phyloP scores from a whole-genome alignment of 106 monocot species.

The Dendrobium huoshanense region DNA sequence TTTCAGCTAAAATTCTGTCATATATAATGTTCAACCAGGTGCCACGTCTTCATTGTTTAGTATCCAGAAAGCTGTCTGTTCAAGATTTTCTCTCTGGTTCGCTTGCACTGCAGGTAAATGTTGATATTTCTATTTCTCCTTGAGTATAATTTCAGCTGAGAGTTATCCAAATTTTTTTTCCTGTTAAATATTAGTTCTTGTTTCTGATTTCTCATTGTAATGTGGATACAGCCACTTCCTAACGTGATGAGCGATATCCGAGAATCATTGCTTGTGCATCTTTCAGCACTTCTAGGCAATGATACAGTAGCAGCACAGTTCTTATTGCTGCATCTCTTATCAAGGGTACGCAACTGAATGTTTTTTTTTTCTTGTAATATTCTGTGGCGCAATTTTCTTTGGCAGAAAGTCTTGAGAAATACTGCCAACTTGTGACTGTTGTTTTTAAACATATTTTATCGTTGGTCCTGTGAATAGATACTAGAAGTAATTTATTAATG shows the following conservation, averaged over 20 bases:
- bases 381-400: no score
- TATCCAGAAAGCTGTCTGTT: slow-evolving; percentile 46
- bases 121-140: background rate
- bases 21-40: slow-evolving; percentile 40
- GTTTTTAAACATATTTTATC: no score
- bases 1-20: background rate
- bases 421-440: no score
- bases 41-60: slow-evolving; percentile 81
- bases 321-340: slow-evolving; percentile 82
- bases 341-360: slow-evolving; percentile 41
- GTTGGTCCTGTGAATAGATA: no score
- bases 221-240: slow-evolving; percentile 40
- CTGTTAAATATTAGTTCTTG: slow-evolving; percentile 11
- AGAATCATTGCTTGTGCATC: slow-evolving; percentile 59
- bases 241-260: slow-evolving; percentile 44
- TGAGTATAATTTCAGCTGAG: background rate
- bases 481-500: background rate
- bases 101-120: slow-evolving; percentile 42
- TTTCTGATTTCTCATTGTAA: background rate
- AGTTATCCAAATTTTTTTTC: background rate
- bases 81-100: slow-evolving; percentile 56
- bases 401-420: no score
- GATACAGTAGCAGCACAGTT: slow-evolving; percentile 77
- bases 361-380: background rate
- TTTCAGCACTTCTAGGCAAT: slow-evolving; percentile 62